These are phyloP conservation scores for Ailanthus altissimus DNA, from an alignment of 345 rosid species.

Conservation along the genomic window DNA sequence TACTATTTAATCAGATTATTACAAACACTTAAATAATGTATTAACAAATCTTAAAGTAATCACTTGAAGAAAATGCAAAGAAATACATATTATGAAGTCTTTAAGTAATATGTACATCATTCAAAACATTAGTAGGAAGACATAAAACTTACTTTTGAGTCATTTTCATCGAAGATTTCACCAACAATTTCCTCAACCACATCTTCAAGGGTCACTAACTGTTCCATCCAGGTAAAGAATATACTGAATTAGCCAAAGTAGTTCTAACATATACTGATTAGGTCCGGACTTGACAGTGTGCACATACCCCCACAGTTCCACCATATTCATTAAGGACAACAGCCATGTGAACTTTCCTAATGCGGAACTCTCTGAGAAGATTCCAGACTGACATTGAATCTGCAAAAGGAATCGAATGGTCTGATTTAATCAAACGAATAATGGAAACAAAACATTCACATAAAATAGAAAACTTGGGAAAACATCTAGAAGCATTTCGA, in stretches of 20 bases:
- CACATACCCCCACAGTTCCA: slow-evolving; percentile 96
- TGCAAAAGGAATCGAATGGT: slow-evolving; percentile 40
- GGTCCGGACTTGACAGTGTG: slow-evolving; percentile 8
- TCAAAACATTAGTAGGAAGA: background rate
- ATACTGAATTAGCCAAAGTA: slow-evolving; percentile 9
- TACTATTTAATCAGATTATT: background rate
- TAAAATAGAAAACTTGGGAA: background rate
- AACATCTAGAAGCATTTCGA: background rate
- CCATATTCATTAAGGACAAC: slow-evolving; percentile 98
- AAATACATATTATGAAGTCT: background rate
- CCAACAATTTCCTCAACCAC: slow-evolving; percentile 99
- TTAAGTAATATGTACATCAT: background rate
- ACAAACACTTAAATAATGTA: background rate
- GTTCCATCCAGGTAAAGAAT: slow-evolving; percentile 34
- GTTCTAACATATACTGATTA: background rate
- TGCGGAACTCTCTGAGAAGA: slow-evolving; percentile 97
- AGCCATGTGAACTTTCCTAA: slow-evolving; percentile 99
- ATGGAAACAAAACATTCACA: background rate
- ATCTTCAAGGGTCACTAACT: slow-evolving; percentile 95
- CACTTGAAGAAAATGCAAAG: background rate
- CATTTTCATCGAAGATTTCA: slow-evolving; percentile 96
- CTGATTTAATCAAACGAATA: slow-evolving; percentile 15
- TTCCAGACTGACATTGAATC: slow-evolving; percentile 99
- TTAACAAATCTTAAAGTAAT: background rate
- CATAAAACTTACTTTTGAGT: slow-evolving; percentile 69